These are phyloP conservation scores for Taiwanofungus camphoratus DNA, from an alignment of 1,284 basidiomycete genomes.

Conservation along the genomic window DNA sequence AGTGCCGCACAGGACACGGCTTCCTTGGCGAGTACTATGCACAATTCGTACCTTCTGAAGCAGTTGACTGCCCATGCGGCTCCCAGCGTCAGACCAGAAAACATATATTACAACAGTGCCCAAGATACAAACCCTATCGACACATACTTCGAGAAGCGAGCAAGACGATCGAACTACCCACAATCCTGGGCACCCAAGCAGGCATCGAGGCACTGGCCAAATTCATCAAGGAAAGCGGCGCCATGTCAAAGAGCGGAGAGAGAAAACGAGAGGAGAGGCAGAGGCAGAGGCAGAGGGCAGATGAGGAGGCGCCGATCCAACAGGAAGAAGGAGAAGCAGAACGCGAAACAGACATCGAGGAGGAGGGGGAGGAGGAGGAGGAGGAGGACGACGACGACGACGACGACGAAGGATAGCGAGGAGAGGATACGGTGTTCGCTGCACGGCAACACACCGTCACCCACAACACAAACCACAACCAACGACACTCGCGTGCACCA, in stretches of 20 bases:
- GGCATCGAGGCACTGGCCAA: conserved; percentile 1
- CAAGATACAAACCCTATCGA: neutral
- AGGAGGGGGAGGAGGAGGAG: neutral
- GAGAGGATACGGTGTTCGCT: no score
- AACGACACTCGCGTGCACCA: no score
- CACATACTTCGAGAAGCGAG: neutral
- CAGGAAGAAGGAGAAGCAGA: neutral
- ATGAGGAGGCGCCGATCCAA: neutral
- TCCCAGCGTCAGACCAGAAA: conserved; percentile 21
- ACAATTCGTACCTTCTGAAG: conserved; percentile 20
- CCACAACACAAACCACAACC: no score
- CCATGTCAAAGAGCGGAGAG: conserved; percentile 4
- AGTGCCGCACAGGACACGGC: conserved; percentile 25
- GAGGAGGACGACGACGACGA: no score
- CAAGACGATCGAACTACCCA: conserved; percentile 1
- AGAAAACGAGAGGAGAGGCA: neutral
- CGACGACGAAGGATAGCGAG: no score
- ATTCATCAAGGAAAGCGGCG: conserved; percentile 1
- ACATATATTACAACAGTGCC: conserved; percentile 21
- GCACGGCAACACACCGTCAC: no score
- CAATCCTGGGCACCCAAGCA: neutral
- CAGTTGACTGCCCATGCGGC: conserved; percentile 24
- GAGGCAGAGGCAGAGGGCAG: neutral
- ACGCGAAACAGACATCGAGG: neutral
- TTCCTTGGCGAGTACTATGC: conserved; percentile 26